phyloP scores from a whole-genome alignment of 768 basidiomycete genomes.

The Mycena maculata region DNA sequence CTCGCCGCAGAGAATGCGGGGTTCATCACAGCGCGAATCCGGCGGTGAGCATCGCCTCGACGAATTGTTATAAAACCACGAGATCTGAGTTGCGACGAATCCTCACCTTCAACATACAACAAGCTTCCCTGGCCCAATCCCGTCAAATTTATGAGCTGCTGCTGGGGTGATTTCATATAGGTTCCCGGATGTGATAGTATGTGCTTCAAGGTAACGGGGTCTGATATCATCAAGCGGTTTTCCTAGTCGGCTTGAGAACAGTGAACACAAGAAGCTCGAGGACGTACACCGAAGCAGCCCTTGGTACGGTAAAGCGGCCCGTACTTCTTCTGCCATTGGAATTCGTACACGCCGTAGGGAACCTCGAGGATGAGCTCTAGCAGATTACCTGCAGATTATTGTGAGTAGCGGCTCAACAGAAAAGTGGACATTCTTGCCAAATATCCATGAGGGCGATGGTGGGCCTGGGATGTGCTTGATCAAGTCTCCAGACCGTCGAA shows the following conservation, averaged over 20 bases:
- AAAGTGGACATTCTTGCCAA: conserved; percentile 11
- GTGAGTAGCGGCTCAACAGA: background rate
- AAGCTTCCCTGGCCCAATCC: conserved; percentile 28
- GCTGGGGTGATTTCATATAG: conserved; percentile 28
- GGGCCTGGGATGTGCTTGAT: conserved; percentile 31
- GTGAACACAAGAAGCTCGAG: background rate
- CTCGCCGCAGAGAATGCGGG: conserved; percentile 31
- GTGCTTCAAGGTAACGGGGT: conserved; percentile 27
- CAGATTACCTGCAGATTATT: conserved; percentile 17
- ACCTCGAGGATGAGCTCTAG: conserved; percentile 29
- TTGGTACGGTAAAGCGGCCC: conserved; percentile 28
- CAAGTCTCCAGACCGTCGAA: conserved; percentile 10
- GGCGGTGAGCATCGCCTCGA: conserved; percentile 28
- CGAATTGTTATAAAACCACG: background rate
- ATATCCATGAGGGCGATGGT: conserved; percentile 26
- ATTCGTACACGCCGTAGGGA: conserved; percentile 28
- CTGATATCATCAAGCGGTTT: conserved; percentile 33
- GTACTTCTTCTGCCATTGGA: conserved; percentile 32
- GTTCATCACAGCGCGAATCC: conserved; percentile 32
- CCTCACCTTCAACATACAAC: conserved; percentile 28
- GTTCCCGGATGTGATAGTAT: conserved; percentile 27
- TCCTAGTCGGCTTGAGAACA: conserved; percentile 11
- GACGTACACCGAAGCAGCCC: conserved; percentile 30
- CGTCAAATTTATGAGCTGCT: conserved; percentile 30
- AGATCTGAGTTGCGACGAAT: background rate